Evolutionary conservation across 2,329 filamentous ascomycete genomes (phyloP).

Genomic region (Fusarium denticulatum): DNA sequence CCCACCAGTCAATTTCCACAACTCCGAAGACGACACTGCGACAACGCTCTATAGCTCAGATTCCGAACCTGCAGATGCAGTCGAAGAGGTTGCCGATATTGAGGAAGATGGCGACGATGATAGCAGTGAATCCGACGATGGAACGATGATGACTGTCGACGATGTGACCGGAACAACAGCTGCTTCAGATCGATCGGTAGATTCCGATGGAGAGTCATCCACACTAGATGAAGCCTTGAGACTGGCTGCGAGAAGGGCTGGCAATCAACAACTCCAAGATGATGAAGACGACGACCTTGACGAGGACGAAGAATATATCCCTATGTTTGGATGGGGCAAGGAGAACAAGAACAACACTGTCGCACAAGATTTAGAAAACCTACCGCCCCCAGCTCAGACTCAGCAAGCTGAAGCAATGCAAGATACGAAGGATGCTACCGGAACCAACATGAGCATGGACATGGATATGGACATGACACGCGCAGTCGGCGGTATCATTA

Average conservation of each 20-base stretch:
- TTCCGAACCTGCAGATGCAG: slow-evolving; percentile 65
- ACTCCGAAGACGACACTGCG: slow-evolving; percentile 71
- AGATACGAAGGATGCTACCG: slow-evolving; percentile 43
- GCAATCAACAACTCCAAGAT: slow-evolving; percentile 73
- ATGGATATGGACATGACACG: slow-evolving; percentile 57
- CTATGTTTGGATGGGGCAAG: slow-evolving; percentile 79
- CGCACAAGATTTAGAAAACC: slow-evolving; percentile 55
- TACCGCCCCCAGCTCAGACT: slow-evolving; percentile 33
- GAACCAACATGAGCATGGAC: slow-evolving; percentile 53
- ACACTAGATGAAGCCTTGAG: slow-evolving; percentile 81
- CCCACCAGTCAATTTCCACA: slow-evolving; percentile 71
- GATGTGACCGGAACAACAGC: slow-evolving; percentile 77
- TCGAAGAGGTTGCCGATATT: slow-evolving; percentile 66
- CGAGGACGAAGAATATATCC: slow-evolving; percentile 75
- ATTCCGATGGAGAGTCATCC: slow-evolving; percentile 73
- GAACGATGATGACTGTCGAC: slow-evolving; percentile 84
- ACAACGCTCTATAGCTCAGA: slow-evolving; percentile 81
- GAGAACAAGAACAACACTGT: slow-evolving; percentile 53
- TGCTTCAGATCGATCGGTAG: slow-evolving; percentile 67
- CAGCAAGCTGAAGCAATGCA: slow-evolving; percentile 17
- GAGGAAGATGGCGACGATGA: slow-evolving; percentile 57
- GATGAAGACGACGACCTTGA: slow-evolving; percentile 63
- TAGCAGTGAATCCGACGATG: slow-evolving; percentile 74
- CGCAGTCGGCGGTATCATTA: slow-evolving; percentile 65
- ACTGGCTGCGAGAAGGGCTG: slow-evolving; percentile 78